A percentile compares a stretch with the other conserved stretches of the same genome.
Evolutionary conservation across 306 rosid genomes (phyloP).

Genomic region (Quercus wislizeni): DNA sequence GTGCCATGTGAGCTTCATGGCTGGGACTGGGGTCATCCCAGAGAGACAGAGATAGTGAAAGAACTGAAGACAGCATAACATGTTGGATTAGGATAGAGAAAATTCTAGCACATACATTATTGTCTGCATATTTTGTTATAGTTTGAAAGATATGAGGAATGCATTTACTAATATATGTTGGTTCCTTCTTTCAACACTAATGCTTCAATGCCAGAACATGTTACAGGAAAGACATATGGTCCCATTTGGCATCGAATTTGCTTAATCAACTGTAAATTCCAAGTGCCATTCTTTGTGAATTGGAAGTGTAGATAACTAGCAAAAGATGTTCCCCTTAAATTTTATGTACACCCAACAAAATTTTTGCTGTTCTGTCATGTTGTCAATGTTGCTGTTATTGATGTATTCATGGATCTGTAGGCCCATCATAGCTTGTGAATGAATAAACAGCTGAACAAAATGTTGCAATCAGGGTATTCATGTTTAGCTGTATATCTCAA

Average conservation of each 20-base stretch:
- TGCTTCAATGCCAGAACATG: constrained; percentile 18
- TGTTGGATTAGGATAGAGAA: constrained; percentile 14
- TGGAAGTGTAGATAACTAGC: constrained; percentile 22
- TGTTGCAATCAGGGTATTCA: constrained; percentile 16
- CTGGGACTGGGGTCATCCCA: background rate
- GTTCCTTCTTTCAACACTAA: background rate
- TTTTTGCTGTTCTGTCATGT: constrained; percentile 35
- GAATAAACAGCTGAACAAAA: constrained; percentile 26
- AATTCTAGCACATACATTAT: background rate
- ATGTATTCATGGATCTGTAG: constrained; percentile 38
- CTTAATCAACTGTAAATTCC: constrained; percentile 25
- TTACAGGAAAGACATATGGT: constrained; percentile 28
- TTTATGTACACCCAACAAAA: constrained; percentile 11
- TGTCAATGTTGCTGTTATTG: constrained; percentile 21
- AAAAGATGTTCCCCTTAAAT: constrained; percentile 24
- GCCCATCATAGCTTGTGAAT: constrained; percentile 37
- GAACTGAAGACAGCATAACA: constrained; percentile 13
- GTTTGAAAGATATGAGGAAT: background rate
- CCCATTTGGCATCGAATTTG: constrained; percentile 30
- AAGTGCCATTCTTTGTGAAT: constrained; percentile 2
- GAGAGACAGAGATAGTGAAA: background rate
- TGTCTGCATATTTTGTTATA: background rate
- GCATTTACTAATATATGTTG: background rate
- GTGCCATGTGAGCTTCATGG: background rate
- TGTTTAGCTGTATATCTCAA: constrained; percentile 6